Conservation (phyloP, 495 filamentous ascomycete genomes). For the Aspergillus mulundensis region DNA sequence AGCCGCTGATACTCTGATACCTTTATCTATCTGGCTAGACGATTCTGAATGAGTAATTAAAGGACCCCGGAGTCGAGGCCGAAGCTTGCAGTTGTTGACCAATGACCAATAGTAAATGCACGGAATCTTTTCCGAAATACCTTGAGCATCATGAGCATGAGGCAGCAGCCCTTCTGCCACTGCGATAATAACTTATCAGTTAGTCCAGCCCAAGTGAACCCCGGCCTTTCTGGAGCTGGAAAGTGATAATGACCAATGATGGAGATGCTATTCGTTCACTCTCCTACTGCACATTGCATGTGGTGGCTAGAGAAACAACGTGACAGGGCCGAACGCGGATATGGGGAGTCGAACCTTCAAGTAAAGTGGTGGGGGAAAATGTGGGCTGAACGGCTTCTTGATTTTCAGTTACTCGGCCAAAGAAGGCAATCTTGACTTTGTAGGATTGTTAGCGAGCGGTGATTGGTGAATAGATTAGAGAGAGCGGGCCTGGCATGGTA, state of each 20-base stretch:
- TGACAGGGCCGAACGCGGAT: slow-evolving; percentile 28
- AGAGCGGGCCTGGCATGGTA: not conserved
- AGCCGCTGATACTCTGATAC: not conserved
- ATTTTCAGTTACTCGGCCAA: not conserved
- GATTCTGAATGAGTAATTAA: slow-evolving; percentile 2
- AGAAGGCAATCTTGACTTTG: not conserved
- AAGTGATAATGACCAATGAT: slow-evolving; percentile 3
- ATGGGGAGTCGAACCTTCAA: not conserved
- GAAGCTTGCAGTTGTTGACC: not conserved
- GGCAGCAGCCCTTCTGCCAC: not conserved
- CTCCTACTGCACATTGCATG: not conserved
- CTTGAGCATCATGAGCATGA: too few relatives aligned
- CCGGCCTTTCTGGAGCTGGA: not conserved
- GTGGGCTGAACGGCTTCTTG: slow-evolving; percentile 12
- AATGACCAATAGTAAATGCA: not conserved
- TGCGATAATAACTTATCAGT: not conserved
- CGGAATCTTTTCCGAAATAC: not conserved
- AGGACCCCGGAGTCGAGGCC: slow-evolving; percentile 1
- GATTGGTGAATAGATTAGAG: not conserved
- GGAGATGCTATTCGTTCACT: not conserved
- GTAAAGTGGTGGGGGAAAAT: not conserved
- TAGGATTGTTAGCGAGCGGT: not conserved
- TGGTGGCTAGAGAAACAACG: slow-evolving; percentile 21
- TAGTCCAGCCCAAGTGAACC: too few relatives aligned
- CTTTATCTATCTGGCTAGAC: not conserved